Evolutionary conservation across 345 rosid genomes (phyloP).

Genomic region (Crucihimalaya himalaica): DNA sequence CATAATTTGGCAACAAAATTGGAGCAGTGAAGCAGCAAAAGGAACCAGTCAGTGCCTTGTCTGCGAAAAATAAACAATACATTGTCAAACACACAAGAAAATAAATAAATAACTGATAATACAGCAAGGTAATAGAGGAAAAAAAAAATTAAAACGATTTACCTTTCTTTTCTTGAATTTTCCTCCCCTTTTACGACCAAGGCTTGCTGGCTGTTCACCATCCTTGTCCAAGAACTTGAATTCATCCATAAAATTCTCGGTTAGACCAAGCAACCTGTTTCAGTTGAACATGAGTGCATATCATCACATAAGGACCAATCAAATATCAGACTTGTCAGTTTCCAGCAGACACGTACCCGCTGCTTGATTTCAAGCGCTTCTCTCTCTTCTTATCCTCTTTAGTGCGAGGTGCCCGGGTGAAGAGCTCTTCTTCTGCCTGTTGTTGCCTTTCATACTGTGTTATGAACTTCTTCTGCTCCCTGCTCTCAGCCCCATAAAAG

Average conservation of each 20-base stretch:
- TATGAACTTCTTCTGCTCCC: constrained; percentile 58
- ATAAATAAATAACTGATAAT: neutral
- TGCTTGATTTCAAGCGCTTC: constrained; percentile 73
- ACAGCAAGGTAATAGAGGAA: neutral
- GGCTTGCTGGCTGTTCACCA: constrained; percentile 38
- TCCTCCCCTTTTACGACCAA: constrained; percentile 43
- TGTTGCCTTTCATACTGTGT: constrained; percentile 70
- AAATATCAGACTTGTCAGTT: constrained; percentile 5
- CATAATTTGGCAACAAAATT: constrained; percentile 22
- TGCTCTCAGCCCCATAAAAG: constrained; percentile 63
- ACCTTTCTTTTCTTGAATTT: constrained; percentile 74
- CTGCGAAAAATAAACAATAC: constrained; percentile 26
- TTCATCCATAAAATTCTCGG: constrained; percentile 72
- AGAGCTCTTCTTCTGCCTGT: constrained; percentile 73
- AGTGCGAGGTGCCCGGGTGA: constrained; percentile 69
- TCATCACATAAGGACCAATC: constrained; percentile 15
- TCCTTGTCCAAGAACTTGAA: constrained; percentile 56
- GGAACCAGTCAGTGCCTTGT: constrained; percentile 32
- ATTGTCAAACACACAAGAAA: constrained; percentile 20
- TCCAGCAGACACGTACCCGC: constrained; percentile 57
- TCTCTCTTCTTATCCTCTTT: constrained; percentile 70
- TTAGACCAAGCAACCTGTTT: constrained; percentile 70
- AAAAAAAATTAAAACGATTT: neutral
- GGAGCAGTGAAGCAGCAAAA: constrained; percentile 1
- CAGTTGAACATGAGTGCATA: constrained; percentile 25